Base-by-base conservation (phyloP, 192 early-diverging fungal species). In the Gamsiella multidivaricata region DNA sequence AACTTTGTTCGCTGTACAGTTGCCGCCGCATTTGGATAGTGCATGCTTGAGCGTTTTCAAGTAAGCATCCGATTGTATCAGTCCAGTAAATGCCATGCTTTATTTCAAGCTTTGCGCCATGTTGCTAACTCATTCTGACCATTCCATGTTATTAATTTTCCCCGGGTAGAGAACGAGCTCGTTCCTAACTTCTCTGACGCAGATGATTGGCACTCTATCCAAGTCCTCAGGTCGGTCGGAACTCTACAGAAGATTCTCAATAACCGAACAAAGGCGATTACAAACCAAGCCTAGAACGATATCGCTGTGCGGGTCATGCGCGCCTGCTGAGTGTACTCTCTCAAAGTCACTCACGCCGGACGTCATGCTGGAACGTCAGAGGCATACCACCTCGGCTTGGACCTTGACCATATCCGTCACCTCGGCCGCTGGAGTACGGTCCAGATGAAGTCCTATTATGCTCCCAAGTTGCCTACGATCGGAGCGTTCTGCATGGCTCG, bases 31-130 rank as follows among this genome's bases (percentile, higher is more conserved):
- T 70, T 70, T 36, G 69, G 59, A 47, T 70, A 56, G 20, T 61
- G 47, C 15, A 70, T 70, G 59, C 55, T 70, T 1, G 69, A 70
- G 58, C 41, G 60, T 11, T 62, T 70, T 25, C n/a, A n/a, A n/a
- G n/a, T n/a, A n/a, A n/a, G n/a, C n/a, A n/a, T n/a, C n/a, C n/a
- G n/a, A n/a, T n/a, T n/a, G n/a, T n/a, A n/a, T n/a, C n/a, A n/a
- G n/a, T n/a, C n/a, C n/a, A n/a, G n/a, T n/a, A n/a, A n/a, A n/a
- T n/a, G n/a, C n/a, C n/a, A n/a, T n/a, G n/a, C n/a, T n/a, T n/a
- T n/a, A n/a, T n/a, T n/a, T n/a, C n/a, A n/a, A n/a, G n/a, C n/a
- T n/a, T n/a, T n/a, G n/a, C n/a, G n/a, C n/a, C n/a, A n/a, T n/a
- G n/a, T n/a, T n/a, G n/a, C n/a, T n/a, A n/a, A n/a, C n/a, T n/a